Evolutionary conservation across 306 rosid genomes (phyloP), one percentile per base, ranked within the genome.

Genomic region (Lathyrus sativus): DNA sequence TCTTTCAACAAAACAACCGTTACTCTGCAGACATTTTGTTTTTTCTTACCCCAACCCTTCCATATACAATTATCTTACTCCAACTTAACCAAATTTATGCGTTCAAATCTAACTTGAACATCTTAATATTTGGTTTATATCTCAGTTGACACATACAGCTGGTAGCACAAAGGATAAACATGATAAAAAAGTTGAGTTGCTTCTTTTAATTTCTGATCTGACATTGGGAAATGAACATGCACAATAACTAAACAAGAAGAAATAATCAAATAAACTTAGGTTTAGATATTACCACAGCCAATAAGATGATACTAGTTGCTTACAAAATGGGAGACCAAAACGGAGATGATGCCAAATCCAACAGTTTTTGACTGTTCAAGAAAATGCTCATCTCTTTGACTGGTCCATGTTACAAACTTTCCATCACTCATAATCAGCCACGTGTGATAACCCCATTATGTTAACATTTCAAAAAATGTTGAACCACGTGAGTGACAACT

Each of bases 401-500:
- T 67, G 73, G 82, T 77, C 68, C 82, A 68, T 68, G 46, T 75
- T 66, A 13, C 44, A 46, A 64, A 10, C 0, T 6, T 7, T 53
- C 26, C 33, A 53, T 53, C 26, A 22, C 35, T 79, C 54, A 80
- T 74, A 50, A 69, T 43, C 62, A 9, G 14, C 74, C 79, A 86
- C 83, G 78, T 74, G 89, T 49, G 68, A 46, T 56, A 35, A 45
- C 87, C 80, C 91, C 73, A 72, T 72, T 83, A 54, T 77, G 11
- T 26, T 42, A 62, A 53, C 65, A 75, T 50, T 57, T 74, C 69
- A 26, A 44, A 51, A 68, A 53, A 13, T 60, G 19, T 59, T 68
- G 9, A 79, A 82, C 74, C 87, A 84, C 79, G 89, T 74, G 91
- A 84, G 73, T 76, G 86, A 78, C 91, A 82, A 64, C 85, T 48